Percentiles rank a stretch among this genome's conserved stretches.
Conservation (phyloP, 2,329 filamentous ascomycete genomes). For the Fusarium sp. region DNA sequence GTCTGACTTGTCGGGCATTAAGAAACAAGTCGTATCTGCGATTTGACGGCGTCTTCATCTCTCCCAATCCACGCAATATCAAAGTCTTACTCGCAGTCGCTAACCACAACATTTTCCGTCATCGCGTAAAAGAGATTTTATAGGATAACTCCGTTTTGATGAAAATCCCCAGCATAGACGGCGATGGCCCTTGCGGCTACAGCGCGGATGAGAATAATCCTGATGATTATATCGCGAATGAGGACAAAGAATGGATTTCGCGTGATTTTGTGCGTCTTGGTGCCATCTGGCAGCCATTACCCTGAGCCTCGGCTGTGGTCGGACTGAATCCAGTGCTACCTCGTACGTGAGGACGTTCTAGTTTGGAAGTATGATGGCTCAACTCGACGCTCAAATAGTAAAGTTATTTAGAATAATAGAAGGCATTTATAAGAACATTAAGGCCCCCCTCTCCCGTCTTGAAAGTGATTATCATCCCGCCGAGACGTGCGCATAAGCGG, state of each 20-base stretch:
- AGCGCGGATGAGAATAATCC: not conserved
- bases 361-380: too few species aligned
- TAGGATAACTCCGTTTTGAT: slow-evolving; percentile 14
- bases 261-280: not conserved
- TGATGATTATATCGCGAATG: not conserved
- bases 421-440: too few species aligned
- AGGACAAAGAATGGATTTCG: not conserved
- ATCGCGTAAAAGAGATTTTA: slow-evolving; percentile 1
- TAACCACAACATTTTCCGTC: not conserved
- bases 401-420: too few species aligned
- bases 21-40: not conserved
- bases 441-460: too few species aligned
- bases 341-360: too few species aligned
- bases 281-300: not conserved
- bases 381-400: too few species aligned
- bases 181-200: not conserved
- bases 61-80: not conserved
- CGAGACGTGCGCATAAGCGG: too few species aligned
- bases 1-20: not conserved
- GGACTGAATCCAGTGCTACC: too few species aligned
- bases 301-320: too few species aligned
- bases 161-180: rapidly evolving
- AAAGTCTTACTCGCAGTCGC: slow-evolving; percentile 10
- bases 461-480: too few species aligned
- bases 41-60: slow-evolving; percentile 21